These are phyloP conservation scores for Phalaenopsis aphrodite DNA, from an alignment of 106 monocot genomes.

Conservation along the genomic window DNA sequence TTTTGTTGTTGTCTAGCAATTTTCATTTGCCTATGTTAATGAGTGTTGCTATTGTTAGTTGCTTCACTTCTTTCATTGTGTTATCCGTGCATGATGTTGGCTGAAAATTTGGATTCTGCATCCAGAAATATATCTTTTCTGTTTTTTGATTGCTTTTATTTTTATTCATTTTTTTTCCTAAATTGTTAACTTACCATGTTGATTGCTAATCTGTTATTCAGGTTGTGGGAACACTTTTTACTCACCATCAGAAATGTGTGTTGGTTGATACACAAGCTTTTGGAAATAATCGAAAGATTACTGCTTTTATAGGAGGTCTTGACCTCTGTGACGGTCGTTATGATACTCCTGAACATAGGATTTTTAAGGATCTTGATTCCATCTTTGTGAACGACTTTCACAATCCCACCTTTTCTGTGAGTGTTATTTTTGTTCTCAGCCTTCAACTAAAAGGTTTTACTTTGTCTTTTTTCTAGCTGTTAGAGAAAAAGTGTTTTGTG, in stretches of 20 bases:
- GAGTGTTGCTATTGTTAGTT: neutral
- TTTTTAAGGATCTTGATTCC: conserved; percentile 55
- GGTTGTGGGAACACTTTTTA: conserved; percentile 80
- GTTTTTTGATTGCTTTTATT: neutral
- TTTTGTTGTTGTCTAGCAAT: neutral
- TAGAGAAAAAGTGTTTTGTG: neutral
- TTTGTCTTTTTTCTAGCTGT: neutral
- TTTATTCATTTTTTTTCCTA: neutral
- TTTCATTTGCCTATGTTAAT: neutral
- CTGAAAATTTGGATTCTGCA: neutral
- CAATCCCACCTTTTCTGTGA: conserved; percentile 70
- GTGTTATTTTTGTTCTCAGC: conserved; percentile 11
- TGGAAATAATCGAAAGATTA: conserved; percentile 63
- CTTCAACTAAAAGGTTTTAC: neutral
- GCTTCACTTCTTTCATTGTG: neutral
- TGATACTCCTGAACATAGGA: conserved; percentile 71
- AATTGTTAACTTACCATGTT: neutral
- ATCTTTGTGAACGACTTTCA: conserved; percentile 56
- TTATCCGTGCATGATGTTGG: neutral
- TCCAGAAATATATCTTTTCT: neutral
- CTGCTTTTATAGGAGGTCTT: conserved; percentile 68
- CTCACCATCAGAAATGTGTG: conserved; percentile 74
- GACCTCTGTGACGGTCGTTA: conserved; percentile 84
- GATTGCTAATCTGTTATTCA: conserved; percentile 11
- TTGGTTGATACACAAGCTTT: conserved; percentile 58